Evolutionary conservation across 352 stramenopile genomes (phyloP), one percentile per base, ranked within the genome.

Genomic region (Phytophthora constricta): DNA sequence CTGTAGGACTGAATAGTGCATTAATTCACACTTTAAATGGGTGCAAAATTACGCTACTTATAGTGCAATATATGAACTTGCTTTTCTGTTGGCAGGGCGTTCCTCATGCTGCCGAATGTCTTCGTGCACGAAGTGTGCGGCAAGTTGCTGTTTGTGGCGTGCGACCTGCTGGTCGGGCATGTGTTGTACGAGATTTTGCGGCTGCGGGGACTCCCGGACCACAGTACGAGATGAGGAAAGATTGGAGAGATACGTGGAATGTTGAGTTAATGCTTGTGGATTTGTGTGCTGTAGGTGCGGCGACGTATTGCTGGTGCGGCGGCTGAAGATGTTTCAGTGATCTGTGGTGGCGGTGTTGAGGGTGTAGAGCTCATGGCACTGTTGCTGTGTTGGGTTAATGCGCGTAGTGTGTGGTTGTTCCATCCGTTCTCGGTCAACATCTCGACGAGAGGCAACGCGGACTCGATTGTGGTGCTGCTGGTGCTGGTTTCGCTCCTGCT

Each of bases 391-490:
- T 65, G 9, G 51, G 16, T 34, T 45, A 20, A 28, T 26, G 34
- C 39, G 27, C 20, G 26, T 58, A 89, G 83, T 42, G 68, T 98
- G 22, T 99, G 97, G 97, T 74, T 99, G 17, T 99, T 99, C 60
- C 98, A 99, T 70, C 98, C 98, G 17, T 92, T 99, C 55, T 96
- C 97, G 17, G 96, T 99, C 50, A 99, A 99, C 60, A 99, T 99
- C 70, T 99, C 97, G 58, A 99, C 97, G n/a, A 86, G 98, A 34
- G 98, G 98, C 45, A 99, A 98, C 57, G 90, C 97, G 11, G 98
- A 99, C 75, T 95, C 92, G 42, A 87, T 99, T 51, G 92, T 98
- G 54, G 91, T 92, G 48, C 68, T 96, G 41, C 79, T 99, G 20
- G 96, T 99, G 52, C 76, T 99, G 54, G 65, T 99, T 4, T 93